Evolutionary conservation across 192 early-diverging fungal species (phyloP).

Genomic region (Neocallimastix lanati): DNA sequence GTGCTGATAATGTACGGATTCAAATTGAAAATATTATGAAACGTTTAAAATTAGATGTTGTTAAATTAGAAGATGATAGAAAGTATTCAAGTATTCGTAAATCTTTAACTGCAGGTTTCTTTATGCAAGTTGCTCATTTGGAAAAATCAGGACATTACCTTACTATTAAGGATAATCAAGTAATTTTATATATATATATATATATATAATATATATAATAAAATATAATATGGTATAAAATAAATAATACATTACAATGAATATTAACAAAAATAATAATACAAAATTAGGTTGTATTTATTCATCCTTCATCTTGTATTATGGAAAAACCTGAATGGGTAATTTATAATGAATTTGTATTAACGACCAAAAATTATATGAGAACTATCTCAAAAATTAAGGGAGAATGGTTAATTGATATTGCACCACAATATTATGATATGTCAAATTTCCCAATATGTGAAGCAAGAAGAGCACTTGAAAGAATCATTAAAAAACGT

Average conservation of each 20-base stretch:
- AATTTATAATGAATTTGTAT: constrained; percentile 95
- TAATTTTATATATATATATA: constrained; percentile 11
- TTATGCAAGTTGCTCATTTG: constrained; percentile 95
- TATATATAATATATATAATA: neutral
- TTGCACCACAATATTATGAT: constrained; percentile 85
- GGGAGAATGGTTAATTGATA: constrained; percentile 55
- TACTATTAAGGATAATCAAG: constrained; percentile 94
- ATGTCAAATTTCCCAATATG: constrained; percentile 75
- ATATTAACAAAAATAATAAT: neutral
- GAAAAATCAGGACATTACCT: constrained; percentile 69
- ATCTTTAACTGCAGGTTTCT: constrained; percentile 81
- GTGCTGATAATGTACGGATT: constrained; percentile 76
- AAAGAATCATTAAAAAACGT: constrained; percentile 35
- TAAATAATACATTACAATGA: too few species aligned
- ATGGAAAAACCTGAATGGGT: constrained; percentile 96
- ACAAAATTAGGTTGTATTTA: constrained; percentile 39
- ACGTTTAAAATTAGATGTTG: constrained; percentile 41
- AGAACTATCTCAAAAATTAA: constrained; percentile 78
- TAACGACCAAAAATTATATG: constrained; percentile 91
- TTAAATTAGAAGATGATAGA: constrained; percentile 43
- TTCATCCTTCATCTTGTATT: constrained; percentile 82
- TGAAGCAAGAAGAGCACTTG: constrained; percentile 69
- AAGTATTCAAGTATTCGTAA: constrained; percentile 69
- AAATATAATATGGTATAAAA: too few species aligned
- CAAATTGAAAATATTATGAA: constrained; percentile 76